Base-by-base conservation (phyloP, 495 filamentous ascomycete genomes). In the Bombardia bombarda region DNA sequence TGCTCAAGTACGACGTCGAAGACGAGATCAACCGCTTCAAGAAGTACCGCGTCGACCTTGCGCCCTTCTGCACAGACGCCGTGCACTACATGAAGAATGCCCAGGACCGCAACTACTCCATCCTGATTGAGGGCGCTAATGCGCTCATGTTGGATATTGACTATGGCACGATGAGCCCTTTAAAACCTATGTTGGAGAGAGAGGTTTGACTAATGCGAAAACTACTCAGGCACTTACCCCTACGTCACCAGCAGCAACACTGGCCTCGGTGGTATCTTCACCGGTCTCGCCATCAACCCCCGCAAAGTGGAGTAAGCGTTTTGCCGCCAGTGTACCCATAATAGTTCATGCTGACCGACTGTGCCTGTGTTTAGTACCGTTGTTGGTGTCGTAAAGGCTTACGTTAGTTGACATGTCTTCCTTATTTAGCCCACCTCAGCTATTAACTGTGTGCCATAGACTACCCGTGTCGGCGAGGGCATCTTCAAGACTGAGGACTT, bases 341-440 rank as follows among this genome's bases (percentile, higher is more conserved):
- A 20, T 4, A 23, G n/a, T 2, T 3, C n/a, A 30, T 18, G 2
- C 26, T 13, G 26, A 28, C 40, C 23, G 5, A 25, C 19, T 13
- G 3, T 4, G 9, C 7, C 3, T 38, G 25, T 3, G 7, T 31
- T 28, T 20, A 50, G 47, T 22, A 67, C 72, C 43, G 74, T 88
- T 32, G 80, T 93, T 54, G 87, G 89, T 35, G 90, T 97, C 7
- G 80, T 92, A 38, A 95, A 96, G 61, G 90, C 88, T 7, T 84
- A 63, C 45, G 50, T 52, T 7, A 24, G 50, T 50, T n/a, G n/a
- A 16, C 0, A 8, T 13, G 18, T 22, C 25, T 30, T 6, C 4
- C 16, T 24, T 32, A 40, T 26, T 48, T 47, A 42, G 25, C 26
- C 23, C 12, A 8, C 21, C 26, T 14, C 12, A 28, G 12, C 4